A percentile compares a stretch with the other conserved stretches of the same genome.
Evolutionary conservation across 306 rosid species (phyloP).

Genomic region (Potentilla sterilis): DNA sequence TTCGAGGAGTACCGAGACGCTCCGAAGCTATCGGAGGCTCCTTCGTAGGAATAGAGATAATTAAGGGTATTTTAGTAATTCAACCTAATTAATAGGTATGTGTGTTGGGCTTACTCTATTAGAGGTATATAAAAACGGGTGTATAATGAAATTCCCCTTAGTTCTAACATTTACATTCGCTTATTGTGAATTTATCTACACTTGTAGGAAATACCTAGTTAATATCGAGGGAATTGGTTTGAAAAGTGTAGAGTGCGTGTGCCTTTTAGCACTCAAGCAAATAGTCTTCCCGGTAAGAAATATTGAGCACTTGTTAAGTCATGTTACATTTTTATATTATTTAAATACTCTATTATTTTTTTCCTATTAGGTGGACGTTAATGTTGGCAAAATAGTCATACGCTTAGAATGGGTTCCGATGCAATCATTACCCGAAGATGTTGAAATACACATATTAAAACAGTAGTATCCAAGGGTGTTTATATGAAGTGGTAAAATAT

Average conservation of each 20-base stretch:
- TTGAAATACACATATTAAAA: slow-evolving; percentile 54
- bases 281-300: slow-evolving; percentile 63
- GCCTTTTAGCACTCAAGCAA: slow-evolving; percentile 65
- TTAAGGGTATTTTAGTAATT: too few relatives aligned
- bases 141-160: too few relatives aligned
- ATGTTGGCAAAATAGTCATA: slow-evolving; percentile 67
- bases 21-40: too few relatives aligned
- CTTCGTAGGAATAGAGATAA: too few relatives aligned
- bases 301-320: background rate
- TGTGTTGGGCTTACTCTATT: too few relatives aligned
- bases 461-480: too few relatives aligned
- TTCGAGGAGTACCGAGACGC: too few relatives aligned
- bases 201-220: slow-evolving; percentile 50
- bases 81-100: too few relatives aligned
- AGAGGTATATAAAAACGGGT: too few relatives aligned
- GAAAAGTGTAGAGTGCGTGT: slow-evolving; percentile 77
- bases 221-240: slow-evolving; percentile 55
- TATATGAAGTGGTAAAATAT: too few relatives aligned
- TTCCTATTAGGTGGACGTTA: slow-evolving; percentile 61
- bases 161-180: too few relatives aligned
- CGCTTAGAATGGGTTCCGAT: slow-evolving; percentile 85
- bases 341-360: background rate
- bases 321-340: background rate
- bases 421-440: slow-evolving; percentile 55
- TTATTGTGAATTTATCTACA: background rate